These are phyloP conservation scores for Schizosaccharomyces japonicus DNA, from an alignment of 805 yeast genomes.

Conservation along the genomic window DNA sequence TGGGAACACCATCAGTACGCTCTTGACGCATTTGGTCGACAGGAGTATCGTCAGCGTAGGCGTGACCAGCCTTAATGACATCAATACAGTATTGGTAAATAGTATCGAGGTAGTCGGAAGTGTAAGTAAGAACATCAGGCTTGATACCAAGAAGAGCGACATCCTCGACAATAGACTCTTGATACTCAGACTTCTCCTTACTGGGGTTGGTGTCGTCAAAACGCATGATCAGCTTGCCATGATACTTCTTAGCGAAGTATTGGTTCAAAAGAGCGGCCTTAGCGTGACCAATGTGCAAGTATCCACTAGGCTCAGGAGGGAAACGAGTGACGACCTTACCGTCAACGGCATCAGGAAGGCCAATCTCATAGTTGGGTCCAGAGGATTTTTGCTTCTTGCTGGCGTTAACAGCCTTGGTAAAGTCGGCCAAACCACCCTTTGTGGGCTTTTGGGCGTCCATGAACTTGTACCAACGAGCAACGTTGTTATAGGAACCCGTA, in stretches of 20 bases:
- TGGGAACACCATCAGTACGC: slow-evolving; percentile 91
- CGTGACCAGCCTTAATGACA: slow-evolving; percentile 84
- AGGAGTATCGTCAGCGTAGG: slow-evolving; percentile 93
- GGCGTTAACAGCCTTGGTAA: slow-evolving; percentile 36
- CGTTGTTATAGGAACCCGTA: slow-evolving; percentile 49
- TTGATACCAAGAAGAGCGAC: slow-evolving; percentile 71
- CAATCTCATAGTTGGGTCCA: slow-evolving; percentile 88
- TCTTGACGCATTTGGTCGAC: slow-evolving; percentile 91
- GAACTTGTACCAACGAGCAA: slow-evolving; percentile 79
- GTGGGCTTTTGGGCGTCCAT: slow-evolving; percentile 44
- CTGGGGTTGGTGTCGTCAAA: slow-evolving; percentile 97
- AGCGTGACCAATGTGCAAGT: slow-evolving; percentile 95
- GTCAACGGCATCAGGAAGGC: slow-evolving; percentile 67
- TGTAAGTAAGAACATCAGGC: slow-evolving; percentile 69
- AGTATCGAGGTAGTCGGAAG: slow-evolving; percentile 77
- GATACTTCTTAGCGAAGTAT: slow-evolving; percentile 84
- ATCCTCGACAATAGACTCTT: slow-evolving; percentile 84
- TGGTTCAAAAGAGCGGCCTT: slow-evolving; percentile 93
- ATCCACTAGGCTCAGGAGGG: slow-evolving; percentile 99
- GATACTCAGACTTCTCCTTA: slow-evolving; percentile 84
- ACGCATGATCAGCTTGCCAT: slow-evolving; percentile 88
- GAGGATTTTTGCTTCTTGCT: slow-evolving; percentile 55
- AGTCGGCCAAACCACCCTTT: slow-evolving; percentile 41
- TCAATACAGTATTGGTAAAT: slow-evolving; percentile 74
- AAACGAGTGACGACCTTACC: slow-evolving; percentile 96